A percentile compares a stretch with the other conserved stretches of the same genome.
Conservation (phyloP, 495 filamentous ascomycete genomes). For the Rhizodiscina lignyota region DNA sequence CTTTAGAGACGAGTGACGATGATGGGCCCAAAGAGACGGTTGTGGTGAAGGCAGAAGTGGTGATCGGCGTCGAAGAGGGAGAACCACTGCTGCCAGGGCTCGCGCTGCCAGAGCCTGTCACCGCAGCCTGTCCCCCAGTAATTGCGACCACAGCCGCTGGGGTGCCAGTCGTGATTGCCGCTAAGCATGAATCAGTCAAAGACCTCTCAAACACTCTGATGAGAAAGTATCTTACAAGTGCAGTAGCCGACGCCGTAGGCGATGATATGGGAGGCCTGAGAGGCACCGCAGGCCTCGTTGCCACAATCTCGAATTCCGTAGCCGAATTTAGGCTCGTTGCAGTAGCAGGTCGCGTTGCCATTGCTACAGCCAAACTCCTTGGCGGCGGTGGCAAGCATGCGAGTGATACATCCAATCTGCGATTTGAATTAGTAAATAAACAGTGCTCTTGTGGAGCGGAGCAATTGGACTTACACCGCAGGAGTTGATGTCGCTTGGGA, state of each 20-base stretch:
- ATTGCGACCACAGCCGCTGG: too few relatives aligned
- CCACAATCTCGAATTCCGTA: conserved; percentile 73
- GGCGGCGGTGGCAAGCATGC: conserved; percentile 50
- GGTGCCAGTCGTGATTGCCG: too few relatives aligned
- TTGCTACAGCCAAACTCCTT: conserved; percentile 37
- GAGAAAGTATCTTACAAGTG: too few relatives aligned
- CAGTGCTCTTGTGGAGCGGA: too few relatives aligned
- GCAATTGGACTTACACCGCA: conserved; percentile 15
- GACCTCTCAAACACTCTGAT: too few relatives aligned
- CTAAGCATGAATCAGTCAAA: too few relatives aligned
- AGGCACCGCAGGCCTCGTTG: conserved; percentile 36
- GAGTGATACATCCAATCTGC: too few relatives aligned
- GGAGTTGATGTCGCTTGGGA: conserved; percentile 8
- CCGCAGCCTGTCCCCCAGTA: too few relatives aligned
- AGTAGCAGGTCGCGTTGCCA: conserved; percentile 50
- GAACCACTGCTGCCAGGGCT: conserved; percentile 10
- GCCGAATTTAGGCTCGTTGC: conserved; percentile 46
- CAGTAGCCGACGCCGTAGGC: conserved; percentile 19
- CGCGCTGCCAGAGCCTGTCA: too few relatives aligned
- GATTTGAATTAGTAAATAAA: too few relatives aligned
- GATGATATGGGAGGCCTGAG: conserved; percentile 16
- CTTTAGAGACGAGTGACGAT: conserved; percentile 14
- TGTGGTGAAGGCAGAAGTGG: conserved; percentile 16
- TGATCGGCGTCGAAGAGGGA: conserved; percentile 7
- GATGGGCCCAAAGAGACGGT: conserved; percentile 14